phyloP scores from a whole-genome alignment of 176 grass and related monocot species.

The Areca catechu region DNA sequence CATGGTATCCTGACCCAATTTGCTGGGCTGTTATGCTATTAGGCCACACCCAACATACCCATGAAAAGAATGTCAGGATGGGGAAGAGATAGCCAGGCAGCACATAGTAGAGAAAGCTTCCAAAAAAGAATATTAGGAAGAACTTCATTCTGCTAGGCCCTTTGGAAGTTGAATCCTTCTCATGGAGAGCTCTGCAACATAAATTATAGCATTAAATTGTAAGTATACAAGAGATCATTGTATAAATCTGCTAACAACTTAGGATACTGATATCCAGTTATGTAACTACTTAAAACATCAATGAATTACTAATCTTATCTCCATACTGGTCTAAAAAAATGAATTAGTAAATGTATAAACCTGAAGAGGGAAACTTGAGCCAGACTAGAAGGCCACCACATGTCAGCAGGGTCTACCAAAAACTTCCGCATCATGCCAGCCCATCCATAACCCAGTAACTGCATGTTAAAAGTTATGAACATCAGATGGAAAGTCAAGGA shows the following conservation, averaged over 20 bases:
- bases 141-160: conserved; percentile 11
- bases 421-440: conserved; percentile 33
- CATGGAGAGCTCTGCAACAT: conserved; percentile 13
- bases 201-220: too few species aligned
- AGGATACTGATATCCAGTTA: too few species aligned
- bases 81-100: conserved; percentile 12
- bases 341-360: background rate
- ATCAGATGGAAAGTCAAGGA: too few species aligned
- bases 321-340: too few species aligned
- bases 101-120: conserved; percentile 10
- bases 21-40: conserved; percentile 17
- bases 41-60: conserved; percentile 12
- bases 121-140: conserved; percentile 13
- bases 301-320: too few species aligned
- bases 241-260: too few species aligned
- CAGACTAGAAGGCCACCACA: conserved; percentile 45
- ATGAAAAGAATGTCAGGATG: conserved; percentile 9
- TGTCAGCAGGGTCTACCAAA: conserved; percentile 34
- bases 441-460: conserved; percentile 45
- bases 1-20: conserved; percentile 11
- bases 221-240: too few species aligned
- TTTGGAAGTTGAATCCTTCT: conserved; percentile 1
- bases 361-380: conserved; percentile 47
- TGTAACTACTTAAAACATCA: too few species aligned
- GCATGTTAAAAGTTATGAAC: too few species aligned